Evolutionary conservation across 495 filamentous ascomycete species (phyloP), one percentile per base, ranked within the genome.

Genomic region (Aspergillus diversus): DNA sequence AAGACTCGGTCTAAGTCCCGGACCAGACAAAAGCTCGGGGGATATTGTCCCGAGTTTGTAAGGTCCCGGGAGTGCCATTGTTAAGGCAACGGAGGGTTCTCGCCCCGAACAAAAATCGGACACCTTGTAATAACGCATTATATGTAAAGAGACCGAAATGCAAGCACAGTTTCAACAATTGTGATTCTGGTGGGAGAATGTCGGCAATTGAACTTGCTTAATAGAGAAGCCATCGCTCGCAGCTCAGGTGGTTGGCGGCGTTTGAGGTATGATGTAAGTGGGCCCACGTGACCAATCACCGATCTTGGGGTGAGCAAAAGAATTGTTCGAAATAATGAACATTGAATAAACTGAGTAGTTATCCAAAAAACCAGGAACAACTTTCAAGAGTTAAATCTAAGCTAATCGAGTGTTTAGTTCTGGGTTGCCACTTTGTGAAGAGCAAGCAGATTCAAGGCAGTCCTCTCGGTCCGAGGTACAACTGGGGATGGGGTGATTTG

Each of bases 221-320:
- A 5, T 13, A 5, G 21, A 27, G 21, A 27, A 27, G 21, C 2
- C 21, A 2, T 27, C 21, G 21, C n/a, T n/a, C n/a, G n/a, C n/a
- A n/a, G n/a, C n/a, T n/a, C 2, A 27, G 21, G 21, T 27, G 21
- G 2, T 27, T 27, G 21, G 21, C 21, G 21, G 21, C 21, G 21
- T 27, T 27, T 2, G 21, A 1, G 21, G 21, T 27, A 27, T 27
- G 21, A 27, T 1, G 21, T 27, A 27, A 27, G 21, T 2, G 21
- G 21, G 21, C 21, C 21, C 60, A 57, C 46, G 54, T 63, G 54
- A 57, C 57, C 60, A 57, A 63, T 57, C 21, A 32, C 60, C 60
- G 60, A 55, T 32, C 5, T 55, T 0, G 7, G n/a, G 39, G 39
- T 27, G n/a, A 43, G 7, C 11, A 15, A 43, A 11, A 12, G 39